Percentiles rank a stretch among this genome's conserved stretches.
phyloP scores from a whole-genome alignment of 1,139 yeast genomes.

The Yamadazyma trypodendri region DNA sequence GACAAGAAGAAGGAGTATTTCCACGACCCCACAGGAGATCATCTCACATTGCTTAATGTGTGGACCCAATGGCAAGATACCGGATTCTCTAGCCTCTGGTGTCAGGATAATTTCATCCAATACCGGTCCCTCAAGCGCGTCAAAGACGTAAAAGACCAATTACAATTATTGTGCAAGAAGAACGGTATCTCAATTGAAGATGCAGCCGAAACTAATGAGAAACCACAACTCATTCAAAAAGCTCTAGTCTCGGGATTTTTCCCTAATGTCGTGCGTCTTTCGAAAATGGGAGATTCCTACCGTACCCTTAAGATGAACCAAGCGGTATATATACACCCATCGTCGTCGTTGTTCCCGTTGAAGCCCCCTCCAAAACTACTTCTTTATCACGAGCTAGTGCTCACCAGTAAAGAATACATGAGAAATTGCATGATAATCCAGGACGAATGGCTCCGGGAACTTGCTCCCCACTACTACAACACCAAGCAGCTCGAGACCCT shows the following conservation, averaged over 20 bases:
- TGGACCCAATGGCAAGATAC: conserved; percentile 76
- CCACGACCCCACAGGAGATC: conserved; percentile 62
- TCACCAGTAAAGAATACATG: conserved; percentile 88
- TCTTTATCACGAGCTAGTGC: conserved; percentile 79
- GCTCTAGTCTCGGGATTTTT: conserved; percentile 82
- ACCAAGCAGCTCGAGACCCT: conserved; percentile 19
- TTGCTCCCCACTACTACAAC: conserved; percentile 26
- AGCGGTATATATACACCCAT: conserved; percentile 79
- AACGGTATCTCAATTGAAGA: conserved; percentile 41
- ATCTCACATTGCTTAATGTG: conserved; percentile 67
- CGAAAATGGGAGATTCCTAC: conserved; percentile 72
- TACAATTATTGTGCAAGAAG: conserved; percentile 59
- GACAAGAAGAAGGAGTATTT: conserved; percentile 61
- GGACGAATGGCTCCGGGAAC: conserved; percentile 38
- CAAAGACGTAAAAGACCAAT: conserved; percentile 70
- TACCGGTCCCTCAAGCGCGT: conserved; percentile 70
- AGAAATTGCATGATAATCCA: conserved; percentile 76
- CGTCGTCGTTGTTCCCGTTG: conserved; percentile 58
- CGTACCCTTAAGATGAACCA: conserved; percentile 60
- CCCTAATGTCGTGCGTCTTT: conserved; percentile 69
- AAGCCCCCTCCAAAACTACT: conserved; percentile 73
- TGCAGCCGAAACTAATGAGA: conserved; percentile 16
- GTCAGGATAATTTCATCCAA: conserved; percentile 81
- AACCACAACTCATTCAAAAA: conserved; percentile 51
- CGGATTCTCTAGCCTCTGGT: conserved; percentile 79